phyloP scores from a whole-genome alignment of 257 asterid genomes.

The Salvia miltiorrhiza region DNA sequence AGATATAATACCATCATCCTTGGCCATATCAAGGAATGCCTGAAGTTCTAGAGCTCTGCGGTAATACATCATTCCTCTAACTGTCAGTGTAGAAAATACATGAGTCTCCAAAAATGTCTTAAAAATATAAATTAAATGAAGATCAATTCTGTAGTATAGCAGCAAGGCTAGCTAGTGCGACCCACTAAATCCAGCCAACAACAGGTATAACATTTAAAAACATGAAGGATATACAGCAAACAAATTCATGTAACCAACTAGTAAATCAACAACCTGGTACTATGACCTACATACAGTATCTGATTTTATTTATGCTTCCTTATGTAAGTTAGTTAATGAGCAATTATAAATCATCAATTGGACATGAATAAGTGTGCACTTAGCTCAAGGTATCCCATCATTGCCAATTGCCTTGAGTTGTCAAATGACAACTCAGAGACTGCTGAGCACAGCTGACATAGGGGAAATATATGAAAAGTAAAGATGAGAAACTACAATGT shows the following conservation, averaged over 20 bases:
- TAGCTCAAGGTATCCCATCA: not conserved
- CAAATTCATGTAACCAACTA: not conserved
- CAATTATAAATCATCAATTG: not conserved
- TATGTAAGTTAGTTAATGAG: not conserved
- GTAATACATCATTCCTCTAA: slow-evolving; percentile 99
- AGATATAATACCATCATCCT: slow-evolving; percentile 76
- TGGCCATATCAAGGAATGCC: slow-evolving; percentile 99
- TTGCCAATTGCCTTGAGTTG: not conserved
- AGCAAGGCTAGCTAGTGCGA: not conserved
- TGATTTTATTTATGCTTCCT: not conserved
- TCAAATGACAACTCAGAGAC: not conserved
- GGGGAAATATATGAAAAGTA: too few species aligned
- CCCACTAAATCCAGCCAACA: slow-evolving; percentile 2
- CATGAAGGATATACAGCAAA: not conserved
- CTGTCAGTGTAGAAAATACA: slow-evolving; percentile 39
- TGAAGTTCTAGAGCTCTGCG: slow-evolving; percentile 98
- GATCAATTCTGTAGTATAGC: not conserved
- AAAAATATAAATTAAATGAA: slow-evolving; percentile 7
- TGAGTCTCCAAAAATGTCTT: slow-evolving; percentile 19
- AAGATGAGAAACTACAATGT: not conserved
- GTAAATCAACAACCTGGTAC: not conserved
- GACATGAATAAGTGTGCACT: not conserved
- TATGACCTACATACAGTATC: not conserved
- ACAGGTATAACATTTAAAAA: not conserved
- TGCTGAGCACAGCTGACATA: not conserved